A percentile compares a stretch with the other conserved stretches of the same genome.
phyloP scores from a whole-genome alignment of 2,329 filamentous ascomycete species.

The Dactylellina sp. region DNA sequence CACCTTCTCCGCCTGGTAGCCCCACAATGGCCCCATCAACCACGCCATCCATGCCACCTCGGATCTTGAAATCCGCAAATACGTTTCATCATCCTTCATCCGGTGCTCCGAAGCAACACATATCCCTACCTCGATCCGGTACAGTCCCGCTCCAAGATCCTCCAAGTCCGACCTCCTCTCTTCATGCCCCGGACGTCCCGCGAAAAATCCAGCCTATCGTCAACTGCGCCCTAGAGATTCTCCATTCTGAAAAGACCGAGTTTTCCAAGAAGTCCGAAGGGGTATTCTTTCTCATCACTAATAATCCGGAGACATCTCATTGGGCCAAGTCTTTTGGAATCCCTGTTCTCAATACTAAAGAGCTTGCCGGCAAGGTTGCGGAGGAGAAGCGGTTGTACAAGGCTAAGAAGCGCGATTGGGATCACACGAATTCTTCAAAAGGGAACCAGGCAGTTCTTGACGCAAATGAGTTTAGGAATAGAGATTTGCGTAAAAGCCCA shows the following conservation, averaged over 20 bases:
- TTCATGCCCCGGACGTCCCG: constrained; percentile 49
- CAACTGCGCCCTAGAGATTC: constrained; percentile 58
- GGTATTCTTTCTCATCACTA: constrained; percentile 59
- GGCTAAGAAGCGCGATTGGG: constrained; percentile 58
- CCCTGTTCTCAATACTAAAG: constrained; percentile 54
- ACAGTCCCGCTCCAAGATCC: constrained; percentile 33
- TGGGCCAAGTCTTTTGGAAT: constrained; percentile 60
- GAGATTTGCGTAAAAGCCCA: constrained; percentile 39
- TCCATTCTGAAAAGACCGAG: constrained; percentile 46
- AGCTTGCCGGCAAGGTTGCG: constrained; percentile 57
- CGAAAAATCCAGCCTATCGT: constrained; percentile 60
- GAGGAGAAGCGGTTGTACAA: constrained; percentile 58
- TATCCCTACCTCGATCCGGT: constrained; percentile 33
- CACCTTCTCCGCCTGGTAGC: constrained; percentile 46
- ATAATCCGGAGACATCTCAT: constrained; percentile 58
- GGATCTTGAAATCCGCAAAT: constrained; percentile 40
- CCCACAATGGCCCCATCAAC: constrained; percentile 24
- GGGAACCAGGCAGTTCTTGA: constrained; percentile 42
- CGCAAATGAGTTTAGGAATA: constrained; percentile 47
- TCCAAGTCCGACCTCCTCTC: constrained; percentile 31
- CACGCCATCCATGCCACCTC: constrained; percentile 38
- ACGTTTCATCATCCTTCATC: constrained; percentile 36
- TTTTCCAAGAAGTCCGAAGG: constrained; percentile 50
- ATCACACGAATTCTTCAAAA: constrained; percentile 53
- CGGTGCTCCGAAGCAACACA: constrained; percentile 29